Evolutionary conservation across 2,329 filamentous ascomycete species (phyloP).

Genomic region (Fusarium buxicola): DNA sequence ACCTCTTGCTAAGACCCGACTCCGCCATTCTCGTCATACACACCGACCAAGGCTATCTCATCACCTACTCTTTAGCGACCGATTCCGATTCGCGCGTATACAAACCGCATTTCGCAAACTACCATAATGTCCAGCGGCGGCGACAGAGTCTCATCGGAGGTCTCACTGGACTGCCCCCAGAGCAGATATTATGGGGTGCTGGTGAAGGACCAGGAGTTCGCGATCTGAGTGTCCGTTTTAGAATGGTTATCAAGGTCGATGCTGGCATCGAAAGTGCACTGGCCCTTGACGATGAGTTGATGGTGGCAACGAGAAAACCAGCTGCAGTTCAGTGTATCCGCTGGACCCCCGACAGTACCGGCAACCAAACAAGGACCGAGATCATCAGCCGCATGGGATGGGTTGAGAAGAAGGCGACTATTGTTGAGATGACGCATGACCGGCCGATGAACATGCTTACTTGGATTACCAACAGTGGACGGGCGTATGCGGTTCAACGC

Average conservation of each 20-base stretch:
- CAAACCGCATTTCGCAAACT: conserved; percentile 80
- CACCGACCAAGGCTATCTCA: conserved; percentile 86
- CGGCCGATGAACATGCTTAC: conserved; percentile 95
- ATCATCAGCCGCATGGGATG: conserved; percentile 88
- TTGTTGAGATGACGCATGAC: conserved; percentile 91
- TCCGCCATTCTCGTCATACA: conserved; percentile 92
- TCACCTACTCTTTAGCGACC: conserved; percentile 92
- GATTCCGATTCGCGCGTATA: conserved; percentile 88
- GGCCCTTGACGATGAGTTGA: conserved; percentile 90
- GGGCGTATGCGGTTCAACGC: conserved; percentile 90
- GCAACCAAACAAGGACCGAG: conserved; percentile 90
- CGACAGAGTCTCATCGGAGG: conserved; percentile 71
- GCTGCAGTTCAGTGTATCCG: conserved; percentile 96
- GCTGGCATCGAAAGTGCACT: conserved; percentile 90
- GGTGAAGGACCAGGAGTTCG: conserved; percentile 85
- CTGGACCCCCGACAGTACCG: conserved; percentile 86
- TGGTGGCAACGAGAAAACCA: conserved; percentile 91
- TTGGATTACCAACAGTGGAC: conserved; percentile 91
- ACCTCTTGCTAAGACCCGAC: conserved; percentile 89
- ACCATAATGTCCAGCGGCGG: conserved; percentile 70
- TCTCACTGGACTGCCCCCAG: conserved; percentile 65
- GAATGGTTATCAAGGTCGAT: conserved; percentile 98
- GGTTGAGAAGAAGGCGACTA: conserved; percentile 80
- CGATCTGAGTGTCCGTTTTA: conserved; percentile 90
- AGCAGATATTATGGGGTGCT: conserved; percentile 76